phyloP scores from a whole-genome alignment of 129 eudicot genomes.

The Flaveria brownii region DNA sequence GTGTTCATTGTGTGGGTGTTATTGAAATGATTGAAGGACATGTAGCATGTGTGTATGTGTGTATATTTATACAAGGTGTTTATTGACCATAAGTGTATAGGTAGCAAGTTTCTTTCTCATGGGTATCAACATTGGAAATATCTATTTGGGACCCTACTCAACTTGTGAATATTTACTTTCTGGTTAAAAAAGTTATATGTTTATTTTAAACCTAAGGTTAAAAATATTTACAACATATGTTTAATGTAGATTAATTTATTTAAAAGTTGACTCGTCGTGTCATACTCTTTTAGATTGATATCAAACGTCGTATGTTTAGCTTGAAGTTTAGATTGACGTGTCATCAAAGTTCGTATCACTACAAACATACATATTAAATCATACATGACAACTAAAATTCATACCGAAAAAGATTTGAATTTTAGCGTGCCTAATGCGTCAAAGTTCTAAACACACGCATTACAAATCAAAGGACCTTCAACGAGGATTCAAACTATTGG shows the following conservation, averaged over 20 bases:
- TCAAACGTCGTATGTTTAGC: not conserved
- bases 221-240: not conserved
- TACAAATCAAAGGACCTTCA: no score
- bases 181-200: not conserved
- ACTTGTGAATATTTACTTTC: constrained; percentile 12
- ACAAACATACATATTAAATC: not conserved
- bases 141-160: constrained; percentile 34
- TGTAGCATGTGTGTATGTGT: constrained; percentile 17
- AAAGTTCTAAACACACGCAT: no score
- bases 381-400: not conserved
- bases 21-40: constrained; percentile 24
- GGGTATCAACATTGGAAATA: constrained; percentile 35
- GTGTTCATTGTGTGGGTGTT: constrained; percentile 35
- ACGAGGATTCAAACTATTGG: no score
- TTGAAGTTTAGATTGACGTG: not conserved
- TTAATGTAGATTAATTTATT: not conserved
- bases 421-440: no score
- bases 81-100: constrained; percentile 36
- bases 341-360: not conserved
- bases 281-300: not conserved
- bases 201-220: not conserved
- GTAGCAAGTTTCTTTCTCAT: constrained; percentile 41
- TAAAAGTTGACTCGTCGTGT: not conserved
- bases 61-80: constrained; percentile 7
- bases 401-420: no score